phyloP scores from a whole-genome alignment of 164 flowering plant genomes.

The Nelumbo lutea region DNA sequence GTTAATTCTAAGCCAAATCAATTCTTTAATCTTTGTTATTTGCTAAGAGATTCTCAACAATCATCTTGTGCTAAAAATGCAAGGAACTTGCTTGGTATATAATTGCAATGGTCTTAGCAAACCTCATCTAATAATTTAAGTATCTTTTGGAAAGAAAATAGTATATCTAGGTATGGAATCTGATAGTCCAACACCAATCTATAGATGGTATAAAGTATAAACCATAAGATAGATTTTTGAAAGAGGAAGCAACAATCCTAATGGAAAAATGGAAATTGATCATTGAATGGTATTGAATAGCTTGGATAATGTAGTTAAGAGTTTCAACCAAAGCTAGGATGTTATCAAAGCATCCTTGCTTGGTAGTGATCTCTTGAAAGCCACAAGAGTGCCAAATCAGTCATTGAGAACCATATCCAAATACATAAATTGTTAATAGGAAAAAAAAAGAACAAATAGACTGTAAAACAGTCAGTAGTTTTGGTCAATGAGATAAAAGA shows the following conservation, averaged over 20 bases:
- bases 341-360: constrained; percentile 1
- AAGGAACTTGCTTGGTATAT: too few relatives aligned
- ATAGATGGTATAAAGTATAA: too few relatives aligned
- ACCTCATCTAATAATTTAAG: too few relatives aligned
- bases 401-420: constrained; percentile 2
- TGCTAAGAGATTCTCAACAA: too few relatives aligned
- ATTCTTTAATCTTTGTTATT: too few relatives aligned
- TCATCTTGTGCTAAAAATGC: too few relatives aligned
- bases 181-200: too few relatives aligned
- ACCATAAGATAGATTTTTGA: background rate
- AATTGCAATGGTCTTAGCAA: too few relatives aligned
- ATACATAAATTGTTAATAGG: constrained; percentile 10
- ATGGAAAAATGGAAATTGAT: background rate
- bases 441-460: constrained; percentile 2
- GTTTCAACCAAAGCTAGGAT: background rate
- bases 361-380: constrained; percentile 2
- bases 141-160: too few relatives aligned
- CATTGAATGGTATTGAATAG: background rate
- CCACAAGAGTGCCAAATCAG: constrained; percentile 13
- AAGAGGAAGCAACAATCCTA: background rate
- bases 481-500: background rate
- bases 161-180: too few relatives aligned
- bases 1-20: too few relatives aligned
- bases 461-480: background rate
- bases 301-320: background rate